Evolutionary conservation across 176 grass and related monocot species (phyloP), one percentile per base, ranked within the genome.

Genomic region (Oryza nivara): DNA sequence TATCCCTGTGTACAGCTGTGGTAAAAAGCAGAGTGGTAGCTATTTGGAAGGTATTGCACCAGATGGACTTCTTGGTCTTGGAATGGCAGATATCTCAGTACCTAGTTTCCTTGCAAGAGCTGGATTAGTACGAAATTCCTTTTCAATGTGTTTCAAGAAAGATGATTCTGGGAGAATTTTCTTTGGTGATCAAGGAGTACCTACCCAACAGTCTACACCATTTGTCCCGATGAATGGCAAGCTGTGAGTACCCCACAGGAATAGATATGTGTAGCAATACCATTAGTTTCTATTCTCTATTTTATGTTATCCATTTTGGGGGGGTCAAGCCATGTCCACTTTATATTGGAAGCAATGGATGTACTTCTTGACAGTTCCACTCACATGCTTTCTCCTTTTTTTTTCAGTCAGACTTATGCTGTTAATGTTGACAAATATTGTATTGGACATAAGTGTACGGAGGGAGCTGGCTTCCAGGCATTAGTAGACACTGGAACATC

Each of bases 41-140:
- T 96, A 94, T 87, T 88, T 99, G 75, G 96, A 98, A 74, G 93
- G 96, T 70, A 81, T 93, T 92, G 96, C 96, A 56, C 96, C 93
- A 66, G 96, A 98, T 82, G 93, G 96, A 67, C 92, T 98, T 88
- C 91, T 98, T 92, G 96, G 96, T 67, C 89, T 95, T 28, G 93
- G 93, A 76, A 91, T 93, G 82, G 93, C 91, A 45, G 83, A 95
- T 76, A 95, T 98, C 78, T 93, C 96, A 64, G 91, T 98, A 77
- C 96, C 96, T 79, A 95, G 96, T 69, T 98, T 95, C 66, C 93
- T 98, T 77, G 91, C 96, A 78, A 92, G 87, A 91, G 76, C 80
- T 88, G 96, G 93, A 85, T 73, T 98, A 85, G 91, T 93, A 72
- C 86, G 66, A 45, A 88, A 93, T 89, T 93, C 96, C 17, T 98